Conservation (phyloP, 2,329 filamentous ascomycete species). For the Diaporthe capsici region DNA sequence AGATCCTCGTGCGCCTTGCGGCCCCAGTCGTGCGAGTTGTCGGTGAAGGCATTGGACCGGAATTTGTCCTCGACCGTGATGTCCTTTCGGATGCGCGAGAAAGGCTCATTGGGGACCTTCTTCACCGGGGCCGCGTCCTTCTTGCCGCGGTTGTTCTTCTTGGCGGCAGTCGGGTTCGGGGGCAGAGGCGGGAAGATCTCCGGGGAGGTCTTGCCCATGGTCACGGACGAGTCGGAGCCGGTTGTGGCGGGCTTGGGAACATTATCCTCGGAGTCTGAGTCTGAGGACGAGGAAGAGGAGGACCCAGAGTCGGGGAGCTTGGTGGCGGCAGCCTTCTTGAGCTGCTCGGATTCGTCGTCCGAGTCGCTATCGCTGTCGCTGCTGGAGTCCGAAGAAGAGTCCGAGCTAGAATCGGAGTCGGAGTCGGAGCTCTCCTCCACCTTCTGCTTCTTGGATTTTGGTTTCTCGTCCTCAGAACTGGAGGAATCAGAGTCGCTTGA, state of each 20-base stretch:
- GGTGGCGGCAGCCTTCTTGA: conserved; percentile 46
- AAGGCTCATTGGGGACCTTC: conserved; percentile 74
- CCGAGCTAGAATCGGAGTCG: conserved; percentile 46
- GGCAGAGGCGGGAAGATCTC: conserved; percentile 65
- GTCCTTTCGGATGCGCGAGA: conserved; percentile 81
- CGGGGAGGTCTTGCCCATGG: conserved; percentile 67
- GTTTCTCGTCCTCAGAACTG: conserved; percentile 61
- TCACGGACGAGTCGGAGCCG: conserved; percentile 60
- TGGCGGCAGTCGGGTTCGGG: conserved; percentile 59
- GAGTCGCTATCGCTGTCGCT: conserved; percentile 51
- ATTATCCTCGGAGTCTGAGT: conserved; percentile 54
- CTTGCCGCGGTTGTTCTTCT: conserved; percentile 58
- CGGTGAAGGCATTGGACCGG: conserved; percentile 80
- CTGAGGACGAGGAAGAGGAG: conserved; percentile 56
- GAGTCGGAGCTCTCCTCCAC: conserved; percentile 57
- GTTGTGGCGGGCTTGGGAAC: conserved; percentile 45
- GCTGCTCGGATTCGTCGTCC: conserved; percentile 43
- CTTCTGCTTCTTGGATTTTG: conserved; percentile 67
- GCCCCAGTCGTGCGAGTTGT: conserved; percentile 85
- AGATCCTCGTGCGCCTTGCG: conserved; percentile 90
- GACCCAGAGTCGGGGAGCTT: conserved; percentile 52
- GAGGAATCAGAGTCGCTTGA: conserved; percentile 52
- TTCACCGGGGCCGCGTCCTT: conserved; percentile 58
- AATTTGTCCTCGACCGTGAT: conserved; percentile 78
- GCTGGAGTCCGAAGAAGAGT: conserved; percentile 55